A percentile compares a stretch with the other conserved stretches of the same genome.
These are phyloP conservation scores for Chrysanthemum makinoi DNA, from an alignment of 129 eudicot species.

Conservation along the genomic window DNA sequence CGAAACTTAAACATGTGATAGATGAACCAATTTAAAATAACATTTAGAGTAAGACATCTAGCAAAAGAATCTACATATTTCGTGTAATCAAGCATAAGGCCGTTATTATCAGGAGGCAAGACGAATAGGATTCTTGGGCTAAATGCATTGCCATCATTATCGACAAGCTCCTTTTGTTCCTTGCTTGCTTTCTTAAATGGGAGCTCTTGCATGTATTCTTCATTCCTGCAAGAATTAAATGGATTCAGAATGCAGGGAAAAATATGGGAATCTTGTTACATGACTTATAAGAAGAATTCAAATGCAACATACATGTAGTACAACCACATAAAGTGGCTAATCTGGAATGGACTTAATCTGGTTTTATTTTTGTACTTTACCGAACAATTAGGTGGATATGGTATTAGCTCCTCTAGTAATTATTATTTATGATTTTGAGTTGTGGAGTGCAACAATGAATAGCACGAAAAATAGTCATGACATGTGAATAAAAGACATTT, in stretches of 20 bases:
- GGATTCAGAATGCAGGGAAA: too few species aligned
- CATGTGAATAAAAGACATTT: too few species aligned
- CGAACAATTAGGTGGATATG: constrained; percentile 40
- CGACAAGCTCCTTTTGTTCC: constrained; percentile 40
- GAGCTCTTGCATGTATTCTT: constrained; percentile 32
- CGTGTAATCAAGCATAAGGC: too few species aligned
- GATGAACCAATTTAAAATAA: too few species aligned
- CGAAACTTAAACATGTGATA: too few species aligned
- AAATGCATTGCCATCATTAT: constrained; percentile 47
- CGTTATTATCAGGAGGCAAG: too few species aligned
- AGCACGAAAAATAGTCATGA: too few species aligned
- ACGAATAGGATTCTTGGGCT: constrained; percentile 37
- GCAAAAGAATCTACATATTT: too few species aligned
- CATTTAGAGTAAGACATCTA: too few species aligned
- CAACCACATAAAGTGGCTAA: constrained; percentile 19
- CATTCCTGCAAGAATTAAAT: constrained; percentile 32
- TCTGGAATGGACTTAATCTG: constrained; percentile 53
- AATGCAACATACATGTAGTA: neutral
- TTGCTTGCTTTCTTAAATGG: constrained; percentile 21
- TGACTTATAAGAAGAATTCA: too few species aligned
- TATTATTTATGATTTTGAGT: neutral
- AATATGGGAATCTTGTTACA: neutral
- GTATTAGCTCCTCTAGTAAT: constrained; percentile 36
- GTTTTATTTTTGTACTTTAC: constrained; percentile 44
- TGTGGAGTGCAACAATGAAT: too few species aligned